Percentiles rank a stretch among this genome's conserved stretches.
Evolutionary conservation across 129 eudicot species (phyloP).

Genomic region (Chrysanthemum seticuspe): DNA sequence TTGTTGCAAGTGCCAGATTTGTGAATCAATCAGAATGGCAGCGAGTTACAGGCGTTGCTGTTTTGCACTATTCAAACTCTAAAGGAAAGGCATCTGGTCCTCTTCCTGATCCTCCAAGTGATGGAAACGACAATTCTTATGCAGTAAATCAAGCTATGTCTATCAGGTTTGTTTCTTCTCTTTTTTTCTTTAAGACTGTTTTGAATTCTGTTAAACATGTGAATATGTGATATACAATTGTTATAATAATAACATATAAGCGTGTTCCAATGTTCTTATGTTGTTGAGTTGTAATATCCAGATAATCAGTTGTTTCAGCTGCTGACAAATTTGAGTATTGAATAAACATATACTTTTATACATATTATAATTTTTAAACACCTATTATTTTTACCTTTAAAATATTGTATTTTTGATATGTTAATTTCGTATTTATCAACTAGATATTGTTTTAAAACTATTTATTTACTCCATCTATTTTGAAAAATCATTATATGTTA

Average conservation of each 20-base stretch:
- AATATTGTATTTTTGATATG: too few species aligned
- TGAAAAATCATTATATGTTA: background rate
- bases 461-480: too few species aligned
- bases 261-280: too few species aligned
- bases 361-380: too few species aligned
- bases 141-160: conserved; percentile 87
- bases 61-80: conserved; percentile 87
- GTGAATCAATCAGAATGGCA: conserved; percentile 85
- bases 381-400: too few species aligned
- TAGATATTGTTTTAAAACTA: too few species aligned
- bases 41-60: conserved; percentile 84
- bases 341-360: background rate
- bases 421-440: too few species aligned
- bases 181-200: background rate
- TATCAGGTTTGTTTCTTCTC: conserved; percentile 54
- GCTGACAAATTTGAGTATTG: background rate
- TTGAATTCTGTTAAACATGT: background rate
- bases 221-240: background rate
- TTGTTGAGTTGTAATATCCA: background rate
- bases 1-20: conserved; percentile 96
- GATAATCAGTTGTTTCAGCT: background rate
- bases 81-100: conserved; percentile 82
- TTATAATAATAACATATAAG: too few species aligned
- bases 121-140: conserved; percentile 55
- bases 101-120: conserved; percentile 91